Evolutionary conservation across 148 eudicot genomes (phyloP), one percentile per base, ranked within the genome.

Genomic region (Tetragonia tetragonoides): DNA sequence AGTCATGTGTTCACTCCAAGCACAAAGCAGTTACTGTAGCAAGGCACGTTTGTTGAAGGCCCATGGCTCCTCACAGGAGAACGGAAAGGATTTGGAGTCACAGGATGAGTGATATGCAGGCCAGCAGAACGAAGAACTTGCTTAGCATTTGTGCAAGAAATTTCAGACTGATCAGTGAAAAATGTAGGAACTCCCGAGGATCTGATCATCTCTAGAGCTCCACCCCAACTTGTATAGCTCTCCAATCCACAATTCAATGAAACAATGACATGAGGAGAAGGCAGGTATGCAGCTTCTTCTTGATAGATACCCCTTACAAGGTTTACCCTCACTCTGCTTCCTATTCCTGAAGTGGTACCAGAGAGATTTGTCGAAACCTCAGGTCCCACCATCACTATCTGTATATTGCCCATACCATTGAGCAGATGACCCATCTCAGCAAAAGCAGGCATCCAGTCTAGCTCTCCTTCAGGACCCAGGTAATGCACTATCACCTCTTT

Each of bases 361-460:
- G 88, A 88, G 64, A 88, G 76, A 74, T 78, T 80, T 7, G 79
- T 72, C 5, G 88, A 85, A 68, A 88, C 81, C 37, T 75, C 86
- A 1, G 87, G 88, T 7, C 90, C 90, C n/a, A 88, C 84, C 90
- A 88, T 88, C 17, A 85, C 67, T 20, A 88, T 85, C 80, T 85
- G 85, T 57, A 86, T 63, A 64, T 85, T 85, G 20, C 87, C 87
- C 34, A 74, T 67, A n/a, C 84, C 87, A 47, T 85, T 83, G 18
- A 88, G 87, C 53, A 88, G 77, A 76, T 88, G 85, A 66, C 87
- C 83, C 66, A 85, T 84, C 73, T 88, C 90, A 2, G 87, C 78
- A 67, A 88, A 88, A 38, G 88, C 88, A 42, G 87, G 85, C 85
- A 88, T 81, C 88, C 87, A 88, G 71, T 88, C 90, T 20, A 85